Evolutionary conservation across 768 basidiomycete genomes (phyloP), one percentile per base, ranked within the genome.

Genomic region (Lactifluus subvellereus): DNA sequence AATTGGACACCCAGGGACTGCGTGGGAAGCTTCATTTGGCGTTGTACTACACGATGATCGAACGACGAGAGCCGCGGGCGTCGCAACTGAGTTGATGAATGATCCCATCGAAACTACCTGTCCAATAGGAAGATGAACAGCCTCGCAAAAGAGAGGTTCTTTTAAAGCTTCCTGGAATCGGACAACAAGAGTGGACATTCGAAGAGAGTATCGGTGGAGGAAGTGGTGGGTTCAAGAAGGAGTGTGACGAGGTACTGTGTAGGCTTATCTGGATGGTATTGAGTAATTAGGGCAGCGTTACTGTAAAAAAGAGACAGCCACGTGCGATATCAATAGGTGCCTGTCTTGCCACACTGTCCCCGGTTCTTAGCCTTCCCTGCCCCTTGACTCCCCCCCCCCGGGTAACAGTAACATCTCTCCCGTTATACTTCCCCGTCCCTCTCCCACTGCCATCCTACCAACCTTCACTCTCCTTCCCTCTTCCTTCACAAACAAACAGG

Each of bases 71-170:
- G 27, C 38, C 51, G 49, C 10, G 48, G 27, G 30, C 14, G 40
- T 56, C 49, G 47, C 54, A 51, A 50, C 54, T 20, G 54, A 55
- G 47, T 38, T 40, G 60, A 61, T 30, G 38, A 55, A 51, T 37
- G 52, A 43, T 60, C 50, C 59, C n/a, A 43, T 52, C 40, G 40
- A 42, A 56, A 6, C 32, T 8, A 20, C 50, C 3, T 11, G 52
- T 9, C 32, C 6, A n/a, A 52, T 22, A 22, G 37, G 27, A 22
- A 40, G 40, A 42, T 9, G 14, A 18, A 11, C 7, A 20, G 18
- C 9, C 14, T n/a, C 16, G 33, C 13, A 30, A 50, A 52, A 11
- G 13, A 5, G 32, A 33, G 4, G 32, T 27, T 30, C 8, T 14
- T 4, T 50, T 50, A 22, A 20, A 22, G 47, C 13, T 27, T 52